Conservation (phyloP, 2,329 filamentous ascomycete species). For the Aspergillus pseudoterreus region DNA sequence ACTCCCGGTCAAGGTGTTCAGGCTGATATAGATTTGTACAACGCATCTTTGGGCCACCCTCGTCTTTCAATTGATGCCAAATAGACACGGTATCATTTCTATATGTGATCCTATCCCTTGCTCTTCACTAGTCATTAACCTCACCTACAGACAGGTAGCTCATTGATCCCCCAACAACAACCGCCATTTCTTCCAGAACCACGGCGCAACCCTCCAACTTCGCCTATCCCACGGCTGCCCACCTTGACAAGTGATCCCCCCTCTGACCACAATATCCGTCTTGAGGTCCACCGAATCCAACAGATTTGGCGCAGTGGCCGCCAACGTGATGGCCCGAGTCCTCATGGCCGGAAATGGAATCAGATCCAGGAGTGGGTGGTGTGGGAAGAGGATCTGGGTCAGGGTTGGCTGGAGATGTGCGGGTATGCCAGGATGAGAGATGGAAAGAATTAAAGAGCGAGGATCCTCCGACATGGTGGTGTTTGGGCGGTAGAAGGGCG, state of each 20-base stretch:
- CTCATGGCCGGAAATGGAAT: slow-evolving; percentile 34
- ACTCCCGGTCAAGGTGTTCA: too few species aligned
- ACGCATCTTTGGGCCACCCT: too few species aligned
- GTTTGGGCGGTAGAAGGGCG: slow-evolving; percentile 31
- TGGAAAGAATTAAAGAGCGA: slow-evolving; percentile 18
- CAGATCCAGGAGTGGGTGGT: slow-evolving; percentile 36
- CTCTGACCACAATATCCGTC: slow-evolving; percentile 30
- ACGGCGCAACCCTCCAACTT: slow-evolving; percentile 25
- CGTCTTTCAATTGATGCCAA: too few species aligned
- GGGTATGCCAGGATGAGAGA: slow-evolving; percentile 22
- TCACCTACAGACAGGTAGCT: too few species aligned
- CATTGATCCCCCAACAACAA: neutral
- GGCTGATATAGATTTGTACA: neutral
- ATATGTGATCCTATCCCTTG: too few species aligned
- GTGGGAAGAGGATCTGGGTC: slow-evolving; percentile 36
- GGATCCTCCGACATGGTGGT: slow-evolving; percentile 13
- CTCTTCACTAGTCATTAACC: too few species aligned
- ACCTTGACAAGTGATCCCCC: slow-evolving; percentile 23
- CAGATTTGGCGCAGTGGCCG: slow-evolving; percentile 24
- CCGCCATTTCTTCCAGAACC: slow-evolving; percentile 31
- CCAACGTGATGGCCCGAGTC: slow-evolving; percentile 30
- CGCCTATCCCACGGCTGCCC: slow-evolving; percentile 34
- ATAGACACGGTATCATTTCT: too few species aligned
- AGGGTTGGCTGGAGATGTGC: slow-evolving; percentile 34
- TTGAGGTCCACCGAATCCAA: slow-evolving; percentile 37